Conservation (phyloP, 2,329 filamentous ascomycete species). For the Fusarium nisikadoi region DNA sequence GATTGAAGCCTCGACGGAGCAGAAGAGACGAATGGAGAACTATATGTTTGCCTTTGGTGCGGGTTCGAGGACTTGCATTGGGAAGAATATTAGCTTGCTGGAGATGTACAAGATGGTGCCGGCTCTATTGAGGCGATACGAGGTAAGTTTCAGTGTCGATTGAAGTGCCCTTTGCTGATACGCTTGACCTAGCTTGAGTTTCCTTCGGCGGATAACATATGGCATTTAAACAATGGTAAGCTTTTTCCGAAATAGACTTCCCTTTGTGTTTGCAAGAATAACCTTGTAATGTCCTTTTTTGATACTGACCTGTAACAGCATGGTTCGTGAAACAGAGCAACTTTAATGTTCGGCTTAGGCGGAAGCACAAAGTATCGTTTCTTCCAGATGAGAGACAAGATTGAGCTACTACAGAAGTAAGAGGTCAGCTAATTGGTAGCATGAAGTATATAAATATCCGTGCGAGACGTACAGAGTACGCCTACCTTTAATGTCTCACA, state of each 20-base stretch:
- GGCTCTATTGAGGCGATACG: background rate
- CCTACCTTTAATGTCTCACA: too few relatives aligned
- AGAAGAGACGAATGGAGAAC: conserved; percentile 28
- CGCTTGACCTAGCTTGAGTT: background rate
- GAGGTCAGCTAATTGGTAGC: fast-evolving
- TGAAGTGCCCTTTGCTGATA: background rate
- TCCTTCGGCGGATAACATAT: background rate
- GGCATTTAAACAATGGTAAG: background rate
- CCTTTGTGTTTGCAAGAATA: too few relatives aligned
- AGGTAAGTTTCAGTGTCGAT: background rate
- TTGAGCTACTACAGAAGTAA: background rate
- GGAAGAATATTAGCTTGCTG: conserved; percentile 70
- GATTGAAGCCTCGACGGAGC: conserved; percentile 60
- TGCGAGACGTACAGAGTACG: too few relatives aligned
- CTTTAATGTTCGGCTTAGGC: background rate
- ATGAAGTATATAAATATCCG: too few relatives aligned
- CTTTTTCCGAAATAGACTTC: too few relatives aligned
- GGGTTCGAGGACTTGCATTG: conserved; percentile 74
- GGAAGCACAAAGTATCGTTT: background rate
- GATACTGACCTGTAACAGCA: background rate
- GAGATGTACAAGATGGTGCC: conserved; percentile 72
- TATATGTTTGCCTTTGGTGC: conserved; percentile 69
- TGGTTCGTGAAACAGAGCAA: conserved; percentile 8
- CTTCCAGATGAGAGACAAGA: background rate
- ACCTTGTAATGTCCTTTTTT: background rate